These are phyloP conservation scores for Salix exigua DNA, from an alignment of 345 rosid genomes.

Conservation along the genomic window DNA sequence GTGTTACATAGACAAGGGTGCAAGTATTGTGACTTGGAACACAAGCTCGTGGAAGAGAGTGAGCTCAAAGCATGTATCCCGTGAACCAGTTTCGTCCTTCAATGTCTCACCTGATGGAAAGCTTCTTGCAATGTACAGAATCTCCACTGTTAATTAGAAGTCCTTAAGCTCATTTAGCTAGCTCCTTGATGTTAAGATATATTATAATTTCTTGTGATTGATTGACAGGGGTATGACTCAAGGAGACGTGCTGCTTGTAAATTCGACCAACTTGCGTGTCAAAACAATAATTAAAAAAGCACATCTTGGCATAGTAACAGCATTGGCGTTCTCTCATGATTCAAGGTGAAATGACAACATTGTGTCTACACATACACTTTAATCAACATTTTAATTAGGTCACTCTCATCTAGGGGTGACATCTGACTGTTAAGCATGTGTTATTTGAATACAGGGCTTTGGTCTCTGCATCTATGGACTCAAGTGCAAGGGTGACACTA, in stretches of 20 bases:
- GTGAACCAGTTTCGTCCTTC: constrained; percentile 57
- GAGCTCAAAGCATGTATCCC: constrained; percentile 47
- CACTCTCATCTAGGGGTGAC: neutral
- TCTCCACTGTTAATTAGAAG: constrained; percentile 2
- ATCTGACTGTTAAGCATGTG: constrained; percentile 8
- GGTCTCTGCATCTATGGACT: constrained; percentile 81
- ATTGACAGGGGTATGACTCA: constrained; percentile 60
- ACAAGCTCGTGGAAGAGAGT: constrained; percentile 63
- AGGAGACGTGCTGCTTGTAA: constrained; percentile 64
- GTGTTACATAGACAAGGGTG: constrained; percentile 50
- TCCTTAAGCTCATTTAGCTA: constrained; percentile 5
- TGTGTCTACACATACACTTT: neutral
- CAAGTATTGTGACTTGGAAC: constrained; percentile 67
- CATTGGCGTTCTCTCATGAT: constrained; percentile 72
- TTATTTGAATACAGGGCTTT: constrained; percentile 52
- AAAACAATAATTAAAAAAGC: constrained; percentile 54
- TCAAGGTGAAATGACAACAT: constrained; percentile 54
- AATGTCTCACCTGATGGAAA: constrained; percentile 80
- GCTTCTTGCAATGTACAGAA: constrained; percentile 63
- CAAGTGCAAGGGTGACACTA: constrained; percentile 75
- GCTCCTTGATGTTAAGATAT: neutral
- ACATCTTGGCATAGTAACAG: constrained; percentile 83
- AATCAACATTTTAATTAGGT: neutral
- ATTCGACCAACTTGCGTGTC: constrained; percentile 44
- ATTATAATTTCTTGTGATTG: neutral